Evolutionary conservation across 345 rosid genomes (phyloP).

Genomic region (Populus simonii): DNA sequence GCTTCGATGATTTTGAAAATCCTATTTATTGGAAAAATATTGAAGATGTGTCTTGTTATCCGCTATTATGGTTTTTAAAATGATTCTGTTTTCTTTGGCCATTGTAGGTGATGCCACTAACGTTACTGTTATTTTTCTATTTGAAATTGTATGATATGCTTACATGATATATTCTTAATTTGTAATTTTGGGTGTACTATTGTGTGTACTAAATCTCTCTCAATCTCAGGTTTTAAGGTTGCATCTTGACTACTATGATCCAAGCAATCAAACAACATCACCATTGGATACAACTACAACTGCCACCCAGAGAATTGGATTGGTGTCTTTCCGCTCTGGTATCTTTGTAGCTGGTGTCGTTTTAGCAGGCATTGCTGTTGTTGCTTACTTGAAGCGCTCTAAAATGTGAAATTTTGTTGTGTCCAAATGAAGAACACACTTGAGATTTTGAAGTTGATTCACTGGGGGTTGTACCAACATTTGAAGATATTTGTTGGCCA

Average conservation of each 20-base stretch:
- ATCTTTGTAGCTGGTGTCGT: constrained; percentile 59
- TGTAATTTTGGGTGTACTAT: background rate
- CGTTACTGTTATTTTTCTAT: too few relatives aligned
- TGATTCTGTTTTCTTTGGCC: background rate
- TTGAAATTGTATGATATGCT: background rate
- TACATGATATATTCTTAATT: background rate
- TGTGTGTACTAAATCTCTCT: background rate
- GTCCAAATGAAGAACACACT: constrained; percentile 12
- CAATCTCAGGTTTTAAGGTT: constrained; percentile 60
- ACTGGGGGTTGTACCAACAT: background rate
- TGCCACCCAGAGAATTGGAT: constrained; percentile 25
- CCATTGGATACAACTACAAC: constrained; percentile 13
- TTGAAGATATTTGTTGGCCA: background rate
- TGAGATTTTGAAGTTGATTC: background rate
- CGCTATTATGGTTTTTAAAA: too few relatives aligned
- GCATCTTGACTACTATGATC: constrained; percentile 60
- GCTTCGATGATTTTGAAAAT: background rate
- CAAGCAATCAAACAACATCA: constrained; percentile 25
- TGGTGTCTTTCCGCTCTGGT: constrained; percentile 40
- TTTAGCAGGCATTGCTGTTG: constrained; percentile 56
- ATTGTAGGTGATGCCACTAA: background rate
- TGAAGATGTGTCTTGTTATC: background rate
- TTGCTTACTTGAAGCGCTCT: constrained; percentile 73
- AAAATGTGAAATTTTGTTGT: constrained; percentile 37
- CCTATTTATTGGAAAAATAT: too few relatives aligned